Conservation (phyloP, 345 rosid genomes). For the Leavenworthia alabamica region DNA sequence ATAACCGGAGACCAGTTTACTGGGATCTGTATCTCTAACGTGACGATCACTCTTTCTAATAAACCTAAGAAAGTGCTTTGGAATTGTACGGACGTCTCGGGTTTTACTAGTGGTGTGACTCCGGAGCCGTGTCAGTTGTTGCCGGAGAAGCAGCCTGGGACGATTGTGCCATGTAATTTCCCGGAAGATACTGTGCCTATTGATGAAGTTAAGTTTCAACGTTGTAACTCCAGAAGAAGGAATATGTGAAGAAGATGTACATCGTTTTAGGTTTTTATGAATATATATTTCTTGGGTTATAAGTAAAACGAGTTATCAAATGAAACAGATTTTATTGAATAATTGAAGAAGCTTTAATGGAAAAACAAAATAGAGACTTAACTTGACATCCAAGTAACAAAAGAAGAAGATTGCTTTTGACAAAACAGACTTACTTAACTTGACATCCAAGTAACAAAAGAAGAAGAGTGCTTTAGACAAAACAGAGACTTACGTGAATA, state of each 20-base stretch:
- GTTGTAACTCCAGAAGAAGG: constrained; percentile 37
- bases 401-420: too few species aligned
- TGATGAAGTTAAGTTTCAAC: constrained; percentile 38
- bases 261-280: background rate
- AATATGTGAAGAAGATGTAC: constrained; percentile 18
- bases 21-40: constrained; percentile 77
- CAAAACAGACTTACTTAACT: background rate
- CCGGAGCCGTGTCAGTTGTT: constrained; percentile 55
- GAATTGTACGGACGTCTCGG: constrained; percentile 69
- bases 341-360: too few species aligned
- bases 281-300: background rate
- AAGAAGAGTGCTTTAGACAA: background rate
- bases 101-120: constrained; percentile 51
- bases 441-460: constrained; percentile 3
- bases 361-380: too few species aligned
- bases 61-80: constrained; percentile 58
- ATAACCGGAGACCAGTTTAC: constrained; percentile 50
- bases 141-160: constrained; percentile 37
- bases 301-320: background rate
- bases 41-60: constrained; percentile 40
- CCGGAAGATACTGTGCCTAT: constrained; percentile 52
- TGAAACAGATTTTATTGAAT: too few species aligned
- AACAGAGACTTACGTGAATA: background rate
- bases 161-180: constrained; percentile 41
- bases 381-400: background rate